A percentile compares a stretch with the other conserved stretches of the same genome.
phyloP scores from a whole-genome alignment of 441 rosid species.

The Flueggea neowawraea region DNA sequence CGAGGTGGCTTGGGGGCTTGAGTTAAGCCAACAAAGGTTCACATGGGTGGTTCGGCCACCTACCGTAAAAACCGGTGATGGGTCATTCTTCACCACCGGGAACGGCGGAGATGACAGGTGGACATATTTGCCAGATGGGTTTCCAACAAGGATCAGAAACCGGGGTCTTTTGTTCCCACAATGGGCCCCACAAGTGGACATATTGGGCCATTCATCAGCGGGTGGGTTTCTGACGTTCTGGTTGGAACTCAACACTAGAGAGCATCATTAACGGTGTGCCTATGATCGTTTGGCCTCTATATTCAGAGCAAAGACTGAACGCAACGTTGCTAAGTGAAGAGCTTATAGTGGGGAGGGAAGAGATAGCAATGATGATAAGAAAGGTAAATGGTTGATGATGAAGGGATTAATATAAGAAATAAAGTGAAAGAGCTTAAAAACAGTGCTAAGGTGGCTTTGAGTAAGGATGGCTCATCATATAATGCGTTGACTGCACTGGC shows the following conservation, averaged over 20 bases:
- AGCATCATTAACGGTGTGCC: constrained; percentile 28
- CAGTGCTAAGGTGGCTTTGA: constrained; percentile 16
- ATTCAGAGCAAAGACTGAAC: constrained; percentile 28
- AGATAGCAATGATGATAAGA: constrained; percentile 25
- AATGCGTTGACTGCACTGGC: constrained; percentile 21
- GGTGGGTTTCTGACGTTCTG: constrained; percentile 26
- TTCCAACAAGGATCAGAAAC: constrained; percentile 6
- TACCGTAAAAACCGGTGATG: background rate
- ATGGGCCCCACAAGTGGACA: constrained; percentile 29
- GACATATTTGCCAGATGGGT: constrained; percentile 27
- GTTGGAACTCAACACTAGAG: constrained; percentile 31
- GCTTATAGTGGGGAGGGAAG: constrained; percentile 16
- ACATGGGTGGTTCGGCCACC: constrained; percentile 54
- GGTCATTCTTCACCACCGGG: constrained; percentile 8
- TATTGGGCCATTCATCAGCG: constrained; percentile 20
- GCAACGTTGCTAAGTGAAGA: constrained; percentile 22
- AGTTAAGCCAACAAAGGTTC: constrained; percentile 50
- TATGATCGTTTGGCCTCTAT: constrained; percentile 26
- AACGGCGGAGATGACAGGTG: background rate
- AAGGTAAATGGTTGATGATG: constrained; percentile 15
- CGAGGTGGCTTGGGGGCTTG: constrained; percentile 62
- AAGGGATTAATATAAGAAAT: constrained; percentile 10
- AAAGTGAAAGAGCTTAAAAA: constrained; percentile 16
- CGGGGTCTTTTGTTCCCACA: constrained; percentile 20
- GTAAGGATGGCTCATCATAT: constrained; percentile 26